Percentiles rank a stretch among this genome's conserved stretches.
These are phyloP conservation scores for Spiraea crenata DNA, from an alignment of 331 rosid genomes.

Conservation along the genomic window DNA sequence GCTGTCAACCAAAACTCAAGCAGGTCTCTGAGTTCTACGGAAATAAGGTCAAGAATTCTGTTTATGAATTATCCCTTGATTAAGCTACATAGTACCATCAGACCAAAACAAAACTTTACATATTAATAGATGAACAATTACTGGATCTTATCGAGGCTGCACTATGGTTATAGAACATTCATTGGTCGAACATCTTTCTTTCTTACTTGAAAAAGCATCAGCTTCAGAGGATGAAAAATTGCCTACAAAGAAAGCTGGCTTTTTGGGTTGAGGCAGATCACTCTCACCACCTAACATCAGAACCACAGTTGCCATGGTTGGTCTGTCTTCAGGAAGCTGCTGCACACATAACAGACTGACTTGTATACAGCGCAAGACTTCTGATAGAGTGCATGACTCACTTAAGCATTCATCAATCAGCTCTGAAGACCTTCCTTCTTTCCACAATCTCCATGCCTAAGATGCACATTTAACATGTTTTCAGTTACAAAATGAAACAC, in stretches of 20 bases:
- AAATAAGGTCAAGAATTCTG: not conserved
- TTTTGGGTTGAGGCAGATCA: slow-evolving; percentile 18
- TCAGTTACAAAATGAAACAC: not conserved
- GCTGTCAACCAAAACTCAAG: too few relatives aligned
- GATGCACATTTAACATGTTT: not conserved
- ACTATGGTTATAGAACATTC: not conserved
- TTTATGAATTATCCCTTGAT: not conserved
- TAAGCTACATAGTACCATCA: too few relatives aligned
- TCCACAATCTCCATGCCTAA: slow-evolving; percentile 39
- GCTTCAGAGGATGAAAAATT: not conserved
- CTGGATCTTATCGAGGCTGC: slow-evolving; percentile 17
- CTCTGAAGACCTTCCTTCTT: slow-evolving; percentile 28
- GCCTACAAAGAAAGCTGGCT: slow-evolving; percentile 13
- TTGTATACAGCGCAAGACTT: slow-evolving; percentile 29
- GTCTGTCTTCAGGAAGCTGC: slow-evolving; percentile 23
- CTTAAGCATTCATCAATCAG: slow-evolving; percentile 21
- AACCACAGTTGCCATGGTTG: slow-evolving; percentile 31
- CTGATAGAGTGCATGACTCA: slow-evolving; percentile 6
- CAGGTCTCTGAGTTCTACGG: too few relatives aligned
- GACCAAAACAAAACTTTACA: not conserved
- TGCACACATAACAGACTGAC: slow-evolving; percentile 30
- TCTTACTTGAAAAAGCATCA: not conserved
- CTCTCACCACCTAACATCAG: slow-evolving; percentile 29
- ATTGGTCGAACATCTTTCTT: not conserved
- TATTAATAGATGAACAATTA: not conserved